phyloP scores from a whole-genome alignment of 2,329 filamentous ascomycete genomes.

The Aspergillus fumigatiaffinis region DNA sequence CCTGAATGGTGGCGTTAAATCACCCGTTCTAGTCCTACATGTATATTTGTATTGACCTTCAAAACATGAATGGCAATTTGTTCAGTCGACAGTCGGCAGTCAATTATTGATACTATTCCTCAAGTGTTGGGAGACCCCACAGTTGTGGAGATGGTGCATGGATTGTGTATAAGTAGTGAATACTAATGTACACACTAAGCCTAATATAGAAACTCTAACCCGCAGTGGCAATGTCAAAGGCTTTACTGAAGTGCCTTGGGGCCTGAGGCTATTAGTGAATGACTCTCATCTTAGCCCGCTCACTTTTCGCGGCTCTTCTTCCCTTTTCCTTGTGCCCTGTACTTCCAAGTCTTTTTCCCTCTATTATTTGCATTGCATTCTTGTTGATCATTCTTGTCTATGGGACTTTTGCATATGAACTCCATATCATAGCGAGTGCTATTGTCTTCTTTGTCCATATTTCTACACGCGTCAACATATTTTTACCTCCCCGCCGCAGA shows the following conservation, averaged over 20 bases:
- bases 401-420: background rate
- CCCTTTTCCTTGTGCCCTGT: background rate
- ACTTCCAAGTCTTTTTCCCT: background rate
- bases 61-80: background rate
- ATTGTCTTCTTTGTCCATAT: conserved; percentile 10
- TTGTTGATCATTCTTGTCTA: background rate
- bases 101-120: background rate
- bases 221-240: background rate
- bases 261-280: background rate
- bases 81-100: background rate
- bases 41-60: background rate
- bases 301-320: background rate
- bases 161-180: background rate
- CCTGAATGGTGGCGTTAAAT: background rate
- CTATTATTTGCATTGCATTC: background rate
- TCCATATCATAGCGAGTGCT: conserved; percentile 5
- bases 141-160: background rate
- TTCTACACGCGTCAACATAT: conserved; percentile 8
- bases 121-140: background rate
- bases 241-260: background rate
- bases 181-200: background rate
- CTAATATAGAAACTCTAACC: background rate
- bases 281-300: background rate
- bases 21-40: background rate
- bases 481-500: conserved; percentile 1